Conservation (phyloP, 2,329 filamentous ascomycete species). For the Penicillium sp. region DNA sequence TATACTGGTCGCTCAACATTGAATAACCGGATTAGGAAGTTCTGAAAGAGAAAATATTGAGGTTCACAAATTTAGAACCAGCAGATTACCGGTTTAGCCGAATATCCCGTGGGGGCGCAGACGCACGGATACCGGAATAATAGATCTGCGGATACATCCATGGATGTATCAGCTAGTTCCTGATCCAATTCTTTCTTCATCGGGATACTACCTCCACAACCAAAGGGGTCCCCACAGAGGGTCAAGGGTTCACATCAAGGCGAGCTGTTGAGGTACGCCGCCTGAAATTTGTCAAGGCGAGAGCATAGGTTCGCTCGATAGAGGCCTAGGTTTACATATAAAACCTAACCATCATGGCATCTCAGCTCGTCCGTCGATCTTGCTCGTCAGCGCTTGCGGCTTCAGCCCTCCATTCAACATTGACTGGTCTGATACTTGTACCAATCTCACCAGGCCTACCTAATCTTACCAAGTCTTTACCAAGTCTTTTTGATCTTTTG, state of each 20-base stretch:
- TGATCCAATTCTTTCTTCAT: not conserved
- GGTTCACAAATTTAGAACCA: not conserved
- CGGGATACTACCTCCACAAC: not conserved
- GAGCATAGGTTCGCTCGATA: not conserved
- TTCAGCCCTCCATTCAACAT: not conserved
- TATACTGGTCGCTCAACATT: not conserved
- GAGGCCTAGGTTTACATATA: not conserved
- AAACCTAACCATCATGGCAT: not conserved
- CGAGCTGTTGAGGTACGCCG: not conserved
- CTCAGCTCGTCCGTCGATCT: not conserved
- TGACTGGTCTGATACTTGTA: not conserved
- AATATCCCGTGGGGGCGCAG: not conserved
- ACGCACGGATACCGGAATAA: not conserved
- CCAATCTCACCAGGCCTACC: not conserved
- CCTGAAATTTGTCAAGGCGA: not conserved
- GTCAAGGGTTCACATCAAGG: not conserved
- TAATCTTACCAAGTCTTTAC: too few relatives aligned
- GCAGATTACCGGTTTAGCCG: not conserved
- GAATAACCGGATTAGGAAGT: not conserved
- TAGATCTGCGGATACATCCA: not conserved
- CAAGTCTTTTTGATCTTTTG: too few relatives aligned
- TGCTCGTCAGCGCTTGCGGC: not conserved
- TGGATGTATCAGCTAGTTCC: not conserved
- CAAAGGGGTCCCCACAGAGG: not conserved
- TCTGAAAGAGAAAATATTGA: not conserved